phyloP scores from a whole-genome alignment of 2,329 filamentous ascomycete genomes.

The Diplodia seriata region DNA sequence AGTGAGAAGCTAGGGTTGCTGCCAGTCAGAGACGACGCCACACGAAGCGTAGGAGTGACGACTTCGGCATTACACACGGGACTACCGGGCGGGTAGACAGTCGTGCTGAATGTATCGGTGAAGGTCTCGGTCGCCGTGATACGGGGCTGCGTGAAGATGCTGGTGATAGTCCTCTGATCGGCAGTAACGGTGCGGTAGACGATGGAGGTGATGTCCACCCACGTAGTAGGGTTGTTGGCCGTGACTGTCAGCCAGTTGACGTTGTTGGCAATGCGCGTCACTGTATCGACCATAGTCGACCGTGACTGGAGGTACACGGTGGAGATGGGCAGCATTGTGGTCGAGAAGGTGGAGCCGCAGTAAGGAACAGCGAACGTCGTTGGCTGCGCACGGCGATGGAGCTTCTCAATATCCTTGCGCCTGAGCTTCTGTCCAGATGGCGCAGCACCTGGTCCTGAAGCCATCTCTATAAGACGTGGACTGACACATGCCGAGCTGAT shows the following conservation, averaged over 20 bases:
- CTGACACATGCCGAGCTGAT: conserved; percentile 19
- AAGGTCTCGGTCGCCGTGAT: conserved; percentile 11
- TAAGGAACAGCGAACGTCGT: conserved; percentile 20
- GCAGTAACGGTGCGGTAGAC: background rate
- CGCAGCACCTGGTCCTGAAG: background rate
- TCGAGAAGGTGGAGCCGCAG: conserved; percentile 24
- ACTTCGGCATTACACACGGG: conserved; percentile 18
- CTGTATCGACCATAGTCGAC: conserved; percentile 19
- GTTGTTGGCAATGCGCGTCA: conserved; percentile 23
- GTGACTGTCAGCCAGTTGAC: conserved; percentile 12
- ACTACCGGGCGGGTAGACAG: conserved; percentile 23
- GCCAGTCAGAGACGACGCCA: background rate
- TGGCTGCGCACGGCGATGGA: conserved; percentile 13
- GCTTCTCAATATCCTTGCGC: conserved; percentile 2
- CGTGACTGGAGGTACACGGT: conserved; percentile 10
- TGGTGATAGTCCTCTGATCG: conserved; percentile 11
- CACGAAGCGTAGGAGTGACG: conserved; percentile 2
- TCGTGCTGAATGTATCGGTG: conserved; percentile 11
- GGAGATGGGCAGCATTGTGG: conserved; percentile 13
- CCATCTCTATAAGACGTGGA: conserved; percentile 10
- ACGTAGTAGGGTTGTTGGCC: conserved; percentile 12
- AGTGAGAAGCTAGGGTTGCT: conserved; percentile 10
- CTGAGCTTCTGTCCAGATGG: background rate
- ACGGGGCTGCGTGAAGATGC: conserved; percentile 2
- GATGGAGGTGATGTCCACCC: conserved; percentile 5